Conservation (phyloP, 2,329 filamentous ascomycete genomes). For the Geosmithia flava region DNA sequence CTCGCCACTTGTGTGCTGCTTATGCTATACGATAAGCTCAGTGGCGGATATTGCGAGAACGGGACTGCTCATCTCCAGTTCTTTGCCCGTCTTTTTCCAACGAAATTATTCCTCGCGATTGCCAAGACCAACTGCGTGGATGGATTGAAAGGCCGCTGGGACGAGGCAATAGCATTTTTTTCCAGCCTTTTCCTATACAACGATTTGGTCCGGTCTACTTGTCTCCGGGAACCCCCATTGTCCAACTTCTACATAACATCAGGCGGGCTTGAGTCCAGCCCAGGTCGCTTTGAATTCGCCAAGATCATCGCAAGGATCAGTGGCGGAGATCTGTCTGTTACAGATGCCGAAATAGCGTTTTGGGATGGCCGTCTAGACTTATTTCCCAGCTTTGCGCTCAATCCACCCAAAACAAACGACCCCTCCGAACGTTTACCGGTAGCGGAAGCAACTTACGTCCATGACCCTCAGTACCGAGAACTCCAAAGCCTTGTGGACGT, state of each 20-base stretch:
- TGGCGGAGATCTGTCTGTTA: slow-evolving; percentile 5
- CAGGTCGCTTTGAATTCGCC: slow-evolving; percentile 5
- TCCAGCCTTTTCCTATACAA: slow-evolving; percentile 8
- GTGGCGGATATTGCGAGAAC: slow-evolving; percentile 4
- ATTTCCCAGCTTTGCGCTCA: slow-evolving; percentile 8
- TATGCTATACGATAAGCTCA: slow-evolving; percentile 8
- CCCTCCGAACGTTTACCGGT: not conserved
- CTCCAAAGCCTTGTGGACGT: slow-evolving; percentile 1
- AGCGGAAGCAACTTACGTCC: not conserved
- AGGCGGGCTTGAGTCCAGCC: not conserved
- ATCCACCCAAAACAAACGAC: not conserved
- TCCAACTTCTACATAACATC: slow-evolving; percentile 5
- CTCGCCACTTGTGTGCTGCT: slow-evolving; percentile 7
- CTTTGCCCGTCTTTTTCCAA: slow-evolving; percentile 4
- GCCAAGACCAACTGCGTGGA: not conserved
- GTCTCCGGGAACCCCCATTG: slow-evolving; percentile 3
- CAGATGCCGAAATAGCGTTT: slow-evolving; percentile 5
- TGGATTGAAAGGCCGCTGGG: not conserved
- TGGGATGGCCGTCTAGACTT: slow-evolving; percentile 8
- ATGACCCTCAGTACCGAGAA: slow-evolving; percentile 1
- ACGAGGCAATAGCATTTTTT: slow-evolving; percentile 4
- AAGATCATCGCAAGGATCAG: slow-evolving; percentile 6
- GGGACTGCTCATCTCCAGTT: slow-evolving; percentile 5
- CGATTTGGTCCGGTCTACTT: slow-evolving; percentile 8
- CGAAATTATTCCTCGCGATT: not conserved